Base-by-base conservation (phyloP, 495 filamentous ascomycete genomes). In the Penicillium verhagenii region DNA sequence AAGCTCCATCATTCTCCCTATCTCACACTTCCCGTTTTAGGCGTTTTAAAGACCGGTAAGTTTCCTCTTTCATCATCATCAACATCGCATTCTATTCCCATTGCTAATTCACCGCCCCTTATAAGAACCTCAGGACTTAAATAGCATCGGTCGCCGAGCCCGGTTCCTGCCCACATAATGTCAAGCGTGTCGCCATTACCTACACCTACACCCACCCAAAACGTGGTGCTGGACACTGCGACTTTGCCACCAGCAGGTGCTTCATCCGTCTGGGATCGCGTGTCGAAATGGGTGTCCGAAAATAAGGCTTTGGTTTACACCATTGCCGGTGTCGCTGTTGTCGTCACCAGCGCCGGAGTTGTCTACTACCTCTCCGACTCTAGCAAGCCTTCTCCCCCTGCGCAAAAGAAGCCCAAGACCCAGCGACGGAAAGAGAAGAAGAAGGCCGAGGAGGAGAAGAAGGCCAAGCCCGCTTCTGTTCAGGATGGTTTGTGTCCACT, bases 221-320 rank as follows among this genome's bases (percentile, higher is more conserved):
- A 73, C 64, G 69, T 76, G 65, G 72, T 78, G 65, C 71, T 81
- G 54, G 78, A 77, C 65, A 77, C 72, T 51, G 69, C 79, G 61
- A 75, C 70, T 46, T 71, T 79, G 38, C 66, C 80, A 42, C 68
- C 78, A 43, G 66, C 82, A 28, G 72, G 79, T 50, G 67, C 81
- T 47, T 81, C 88, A 55, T 91, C 92, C 19, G 67, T 95, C 49
- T 96, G 91, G 91, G 87, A 93, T 71, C 86, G 92, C 54, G 73
- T 97, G 65, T 88, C 91, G 58, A 88, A 82, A 71, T 98, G 93
- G 91, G 90, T 88, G 21, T 91, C 92, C 0, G 94, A 97, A 64
- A 87, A 98, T 70, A 98, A 96, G 75, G 89, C 87, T 37, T 78
- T 92, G 43, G 94, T 96, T 35, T 98, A 96, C 72, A 96, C 95